A percentile compares a stretch with the other conserved stretches of the same genome.
Conservation (phyloP, 2,329 filamentous ascomycete genomes). For the Fusarium sp. region DNA sequence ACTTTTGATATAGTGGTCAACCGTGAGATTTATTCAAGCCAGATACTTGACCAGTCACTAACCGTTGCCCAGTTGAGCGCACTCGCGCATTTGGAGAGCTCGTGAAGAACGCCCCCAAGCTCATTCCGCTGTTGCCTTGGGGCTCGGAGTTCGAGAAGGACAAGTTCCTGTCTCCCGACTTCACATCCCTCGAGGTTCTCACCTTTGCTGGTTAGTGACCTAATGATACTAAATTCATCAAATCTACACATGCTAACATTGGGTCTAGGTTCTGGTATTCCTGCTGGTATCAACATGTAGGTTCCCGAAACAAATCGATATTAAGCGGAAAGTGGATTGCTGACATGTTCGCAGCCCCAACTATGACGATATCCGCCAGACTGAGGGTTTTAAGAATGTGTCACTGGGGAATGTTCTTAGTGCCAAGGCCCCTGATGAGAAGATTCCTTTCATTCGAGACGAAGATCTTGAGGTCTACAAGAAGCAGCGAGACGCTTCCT, state of each 20-base stretch:
- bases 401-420: constrained; percentile 92
- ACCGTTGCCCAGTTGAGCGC: constrained; percentile 68
- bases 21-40: constrained; percentile 44
- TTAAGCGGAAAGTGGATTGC: neutral
- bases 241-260: constrained; percentile 44
- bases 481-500: constrained; percentile 84
- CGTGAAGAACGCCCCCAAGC: constrained; percentile 78
- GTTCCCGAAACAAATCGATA: neutral
- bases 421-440: constrained; percentile 91
- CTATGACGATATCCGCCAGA: constrained; percentile 81
- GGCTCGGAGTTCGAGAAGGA: constrained; percentile 90
- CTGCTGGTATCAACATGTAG: constrained; percentile 71
- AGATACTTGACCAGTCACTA: neutral
- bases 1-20: constrained; percentile 68
- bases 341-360: constrained; percentile 56
- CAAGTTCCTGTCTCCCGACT: constrained; percentile 93
- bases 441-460: constrained; percentile 86
- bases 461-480: constrained; percentile 80
- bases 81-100: constrained; percentile 87
- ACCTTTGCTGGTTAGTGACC: constrained; percentile 65
- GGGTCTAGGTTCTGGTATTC: constrained; percentile 64
- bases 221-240: neutral
- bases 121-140: constrained; percentile 94
- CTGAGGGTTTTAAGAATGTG: constrained; percentile 90
- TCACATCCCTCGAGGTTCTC: constrained; percentile 91